Conservation (phyloP, 2,329 filamentous ascomycete genomes). For the Exophiala sp. region DNA sequence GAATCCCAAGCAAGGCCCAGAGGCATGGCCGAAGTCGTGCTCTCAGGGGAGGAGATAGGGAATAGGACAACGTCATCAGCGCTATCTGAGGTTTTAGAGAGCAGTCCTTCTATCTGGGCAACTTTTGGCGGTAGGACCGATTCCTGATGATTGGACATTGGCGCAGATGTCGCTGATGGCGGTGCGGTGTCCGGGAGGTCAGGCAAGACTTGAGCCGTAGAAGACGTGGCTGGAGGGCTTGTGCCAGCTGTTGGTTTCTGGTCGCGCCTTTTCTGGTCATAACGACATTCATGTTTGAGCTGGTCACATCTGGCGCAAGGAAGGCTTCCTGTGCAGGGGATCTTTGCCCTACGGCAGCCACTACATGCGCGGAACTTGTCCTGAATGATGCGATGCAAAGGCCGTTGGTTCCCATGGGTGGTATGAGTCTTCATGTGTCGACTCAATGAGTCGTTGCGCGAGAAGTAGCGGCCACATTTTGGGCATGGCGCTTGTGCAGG, state of each 20-base stretch:
- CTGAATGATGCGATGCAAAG: slow-evolving; percentile 23
- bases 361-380: slow-evolving; percentile 24
- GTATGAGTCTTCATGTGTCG: slow-evolving; percentile 22
- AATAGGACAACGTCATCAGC: neutral
- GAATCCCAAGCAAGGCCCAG: slow-evolving; percentile 7
- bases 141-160: neutral
- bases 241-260: neutral
- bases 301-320: slow-evolving; percentile 22
- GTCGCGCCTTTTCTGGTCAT: slow-evolving; percentile 9
- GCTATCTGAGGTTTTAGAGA: neutral
- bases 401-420: slow-evolving; percentile 15
- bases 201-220: neutral
- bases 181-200: neutral
- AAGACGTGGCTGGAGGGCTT: slow-evolving; percentile 1
- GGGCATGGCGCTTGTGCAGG: slow-evolving; percentile 22
- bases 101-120: neutral
- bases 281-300: slow-evolving; percentile 16
- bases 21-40: slow-evolving; percentile 12
- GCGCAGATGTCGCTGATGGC: neutral
- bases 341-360: slow-evolving; percentile 20
- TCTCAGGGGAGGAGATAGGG: slow-evolving; percentile 12
- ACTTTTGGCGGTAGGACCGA: neutral
- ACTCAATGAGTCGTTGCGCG: slow-evolving; percentile 21
- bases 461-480: slow-evolving; percentile 21
- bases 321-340: slow-evolving; percentile 18